These are phyloP conservation scores for Didymella lethalis DNA, from an alignment of 2,329 filamentous ascomycete species.

Conservation along the genomic window DNA sequence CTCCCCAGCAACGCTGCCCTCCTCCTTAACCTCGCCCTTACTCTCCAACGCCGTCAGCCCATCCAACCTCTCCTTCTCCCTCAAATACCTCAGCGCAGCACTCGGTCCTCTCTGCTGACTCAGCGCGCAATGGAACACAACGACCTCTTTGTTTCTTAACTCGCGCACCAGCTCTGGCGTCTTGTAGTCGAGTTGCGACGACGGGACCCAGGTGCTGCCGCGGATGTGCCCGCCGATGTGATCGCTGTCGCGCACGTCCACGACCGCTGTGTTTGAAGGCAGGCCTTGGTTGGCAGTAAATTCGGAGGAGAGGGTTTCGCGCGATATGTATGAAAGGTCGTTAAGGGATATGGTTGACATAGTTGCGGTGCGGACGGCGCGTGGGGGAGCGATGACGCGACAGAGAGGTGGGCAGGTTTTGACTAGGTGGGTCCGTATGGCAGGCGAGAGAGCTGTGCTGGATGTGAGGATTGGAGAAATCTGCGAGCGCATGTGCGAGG, in stretches of 20 bases:
- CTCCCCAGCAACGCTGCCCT: constrained; percentile 17
- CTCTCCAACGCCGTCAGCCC: constrained; percentile 22
- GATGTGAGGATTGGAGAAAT: neutral
- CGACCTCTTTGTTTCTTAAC: constrained; percentile 77
- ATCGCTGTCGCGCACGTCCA: constrained; percentile 92
- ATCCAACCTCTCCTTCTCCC: constrained; percentile 68
- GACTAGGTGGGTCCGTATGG: neutral
- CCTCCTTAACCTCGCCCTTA: constrained; percentile 21
- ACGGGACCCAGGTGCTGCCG: constrained; percentile 78
- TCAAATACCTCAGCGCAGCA: constrained; percentile 80
- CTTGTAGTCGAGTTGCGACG: constrained; percentile 73
- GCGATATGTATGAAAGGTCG: constrained; percentile 71
- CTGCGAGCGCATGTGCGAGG: neutral
- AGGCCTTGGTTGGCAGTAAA: constrained; percentile 46
- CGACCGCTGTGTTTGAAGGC: constrained; percentile 66
- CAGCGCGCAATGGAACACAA: constrained; percentile 94
- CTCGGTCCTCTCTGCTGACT: constrained; percentile 89
- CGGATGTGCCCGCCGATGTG: constrained; percentile 90
- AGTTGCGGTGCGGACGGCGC: constrained; percentile 4
- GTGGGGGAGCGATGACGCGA: neutral
- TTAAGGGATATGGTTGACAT: constrained; percentile 67
- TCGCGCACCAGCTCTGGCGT: constrained; percentile 84
- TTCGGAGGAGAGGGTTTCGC: constrained; percentile 66
- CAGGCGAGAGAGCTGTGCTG: too few relatives aligned
- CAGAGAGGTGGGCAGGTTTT: neutral